Evolutionary conservation across 176 grass and related monocot genomes (phyloP).

Genomic region (Oryza meyeriana): DNA sequence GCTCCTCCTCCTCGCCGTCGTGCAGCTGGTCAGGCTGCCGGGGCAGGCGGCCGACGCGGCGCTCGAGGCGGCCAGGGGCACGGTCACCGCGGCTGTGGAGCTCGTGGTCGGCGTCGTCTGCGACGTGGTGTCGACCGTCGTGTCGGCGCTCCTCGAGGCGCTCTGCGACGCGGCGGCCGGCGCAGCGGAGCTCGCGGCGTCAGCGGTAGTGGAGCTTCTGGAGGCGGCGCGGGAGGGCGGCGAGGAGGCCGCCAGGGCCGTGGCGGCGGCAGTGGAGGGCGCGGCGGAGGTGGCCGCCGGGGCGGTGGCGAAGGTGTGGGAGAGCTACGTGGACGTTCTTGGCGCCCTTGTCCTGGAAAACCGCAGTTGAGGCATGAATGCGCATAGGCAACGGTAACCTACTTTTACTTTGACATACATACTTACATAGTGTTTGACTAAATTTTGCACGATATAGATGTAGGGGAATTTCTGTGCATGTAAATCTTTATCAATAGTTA

Average conservation of each 20-base stretch:
- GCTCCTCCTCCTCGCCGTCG: slow-evolving; percentile 13
- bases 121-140: slow-evolving; percentile 8
- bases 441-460: too few relatives aligned
- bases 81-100: not conserved
- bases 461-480: too few relatives aligned
- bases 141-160: slow-evolving; percentile 29
- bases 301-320: slow-evolving; percentile 4
- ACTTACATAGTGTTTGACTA: too few relatives aligned
- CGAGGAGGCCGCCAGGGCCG: slow-evolving; percentile 20
- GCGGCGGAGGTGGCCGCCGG: slow-evolving; percentile 9
- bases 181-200: slow-evolving; percentile 1
- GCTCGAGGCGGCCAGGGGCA: slow-evolving; percentile 6
- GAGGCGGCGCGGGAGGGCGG: slow-evolving; percentile 24
- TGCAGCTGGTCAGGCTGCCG: slow-evolving; percentile 42
- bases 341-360: slow-evolving; percentile 29
- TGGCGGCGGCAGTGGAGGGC: slow-evolving; percentile 26
- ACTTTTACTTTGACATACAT: too few relatives aligned
- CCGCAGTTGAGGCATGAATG: not conserved
- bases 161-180: slow-evolving; percentile 1
- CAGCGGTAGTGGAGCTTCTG: slow-evolving; percentile 13
- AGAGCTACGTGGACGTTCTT: slow-evolving; percentile 39
- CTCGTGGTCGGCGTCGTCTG: slow-evolving; percentile 7
- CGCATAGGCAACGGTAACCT: not conserved
- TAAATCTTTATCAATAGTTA: too few relatives aligned
- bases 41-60: slow-evolving; percentile 27